Conservation (phyloP, 345 rosid genomes). For the Linum tenue region DNA sequence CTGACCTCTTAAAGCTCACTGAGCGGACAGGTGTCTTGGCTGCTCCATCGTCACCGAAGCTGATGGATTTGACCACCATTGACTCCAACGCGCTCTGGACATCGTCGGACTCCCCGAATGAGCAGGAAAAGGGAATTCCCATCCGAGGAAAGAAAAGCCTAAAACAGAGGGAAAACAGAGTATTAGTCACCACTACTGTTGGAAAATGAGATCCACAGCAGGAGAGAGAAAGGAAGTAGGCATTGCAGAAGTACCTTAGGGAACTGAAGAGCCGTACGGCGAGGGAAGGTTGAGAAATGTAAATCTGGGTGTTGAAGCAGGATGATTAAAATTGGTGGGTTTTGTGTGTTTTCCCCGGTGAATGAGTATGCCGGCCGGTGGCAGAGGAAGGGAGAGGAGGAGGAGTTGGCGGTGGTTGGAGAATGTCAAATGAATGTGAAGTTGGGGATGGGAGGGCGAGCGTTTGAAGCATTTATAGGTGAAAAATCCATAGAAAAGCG, state of each 20-base stretch:
- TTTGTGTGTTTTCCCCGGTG: not conserved
- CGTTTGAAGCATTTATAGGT: not conserved
- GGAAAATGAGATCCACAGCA: not conserved
- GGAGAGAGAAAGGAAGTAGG: not conserved
- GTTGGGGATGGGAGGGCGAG: not conserved
- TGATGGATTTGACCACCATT: constrained; percentile 59
- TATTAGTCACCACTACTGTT: not conserved
- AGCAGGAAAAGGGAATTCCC: constrained; percentile 60
- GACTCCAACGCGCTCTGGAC: constrained; percentile 58
- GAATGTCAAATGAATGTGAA: not conserved
- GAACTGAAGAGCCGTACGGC: not conserved
- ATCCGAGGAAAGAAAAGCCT: constrained; percentile 18
- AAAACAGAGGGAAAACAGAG: not conserved
- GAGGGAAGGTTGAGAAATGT: not conserved
- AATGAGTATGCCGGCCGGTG: not conserved
- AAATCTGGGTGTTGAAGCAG: not conserved
- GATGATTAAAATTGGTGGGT: not conserved
- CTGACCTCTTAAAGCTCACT: constrained; percentile 44
- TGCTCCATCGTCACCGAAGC: constrained; percentile 58
- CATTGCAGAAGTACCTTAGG: not conserved
- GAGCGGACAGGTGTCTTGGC: constrained; percentile 52
- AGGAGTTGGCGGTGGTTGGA: not conserved
- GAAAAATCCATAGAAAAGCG: not conserved
- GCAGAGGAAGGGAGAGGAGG: not conserved
- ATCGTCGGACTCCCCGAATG: constrained; percentile 47